These are phyloP conservation scores for Metschnikowia picachoensis DNA, from an alignment of 805 yeast genomes.

Conservation along the genomic window DNA sequence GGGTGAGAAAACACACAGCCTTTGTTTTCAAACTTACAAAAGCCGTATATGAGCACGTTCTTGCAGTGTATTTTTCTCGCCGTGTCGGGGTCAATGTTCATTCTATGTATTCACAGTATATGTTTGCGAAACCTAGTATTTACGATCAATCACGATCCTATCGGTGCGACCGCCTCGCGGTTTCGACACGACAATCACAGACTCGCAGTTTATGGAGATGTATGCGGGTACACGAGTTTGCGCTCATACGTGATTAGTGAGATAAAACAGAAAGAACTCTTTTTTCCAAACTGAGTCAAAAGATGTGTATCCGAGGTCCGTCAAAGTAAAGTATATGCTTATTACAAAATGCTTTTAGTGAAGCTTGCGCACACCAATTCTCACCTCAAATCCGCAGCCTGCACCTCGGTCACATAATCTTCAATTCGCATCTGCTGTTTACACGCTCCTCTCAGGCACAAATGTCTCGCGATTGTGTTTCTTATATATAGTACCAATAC, in stretches of 20 bases:
- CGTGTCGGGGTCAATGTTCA: conserved; percentile 45
- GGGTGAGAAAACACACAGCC: conserved; percentile 75
- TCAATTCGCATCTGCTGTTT: not conserved
- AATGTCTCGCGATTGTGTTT: no score
- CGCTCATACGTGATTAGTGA: no score
- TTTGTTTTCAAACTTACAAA: conserved; percentile 80
- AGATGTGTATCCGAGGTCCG: no score
- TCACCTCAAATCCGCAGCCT: not conserved
- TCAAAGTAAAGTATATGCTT: no score
- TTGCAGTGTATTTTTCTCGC: conserved; percentile 80
- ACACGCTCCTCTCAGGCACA: no score
- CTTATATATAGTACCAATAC: no score
- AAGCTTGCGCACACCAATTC: not conserved
- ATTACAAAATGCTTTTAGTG: no score
- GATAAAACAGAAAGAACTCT: no score
- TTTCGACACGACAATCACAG: conserved; percentile 4
- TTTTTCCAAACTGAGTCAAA: no score
- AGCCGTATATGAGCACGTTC: conserved; percentile 81
- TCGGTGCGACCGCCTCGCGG: conserved; percentile 1
- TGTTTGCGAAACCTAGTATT: not conserved
- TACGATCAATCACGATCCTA: not conserved
- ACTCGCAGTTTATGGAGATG: not conserved
- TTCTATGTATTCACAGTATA: conserved; percentile 2
- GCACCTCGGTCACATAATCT: not conserved
- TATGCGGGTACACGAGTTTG: no score